A percentile compares a stretch with the other conserved stretches of the same genome.
Evolutionary conservation across 805 yeast genomes (phyloP).

Genomic region (Candida ponderosae): DNA sequence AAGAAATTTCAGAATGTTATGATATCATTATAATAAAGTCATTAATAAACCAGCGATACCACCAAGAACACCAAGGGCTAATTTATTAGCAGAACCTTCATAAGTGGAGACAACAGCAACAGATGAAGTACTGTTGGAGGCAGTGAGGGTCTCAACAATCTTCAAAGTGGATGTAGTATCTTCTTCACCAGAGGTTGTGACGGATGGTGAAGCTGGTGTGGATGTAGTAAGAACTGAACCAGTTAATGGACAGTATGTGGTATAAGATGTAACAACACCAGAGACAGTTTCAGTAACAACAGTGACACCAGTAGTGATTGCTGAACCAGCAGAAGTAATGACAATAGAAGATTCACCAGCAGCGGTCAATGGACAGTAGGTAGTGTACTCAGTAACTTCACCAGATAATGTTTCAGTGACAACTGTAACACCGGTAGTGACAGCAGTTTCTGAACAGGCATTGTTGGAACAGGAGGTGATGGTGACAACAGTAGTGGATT

Average conservation of each 20-base stretch:
- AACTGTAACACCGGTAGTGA: slow-evolving; percentile 12
- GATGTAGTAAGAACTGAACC: slow-evolving; percentile 1
- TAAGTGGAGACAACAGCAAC: no score
- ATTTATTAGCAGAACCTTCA: no score
- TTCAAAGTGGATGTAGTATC: no score
- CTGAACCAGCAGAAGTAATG: neutral
- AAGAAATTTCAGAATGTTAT: no score
- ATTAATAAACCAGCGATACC: no score
- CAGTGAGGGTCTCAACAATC: no score
- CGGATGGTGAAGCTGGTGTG: no score
- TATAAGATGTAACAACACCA: slow-evolving; percentile 21
- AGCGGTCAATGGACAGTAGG: no score
- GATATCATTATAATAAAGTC: no score
- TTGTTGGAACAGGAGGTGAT: slow-evolving; percentile 13
- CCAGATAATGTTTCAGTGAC: neutral
- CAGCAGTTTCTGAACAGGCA: slow-evolving; percentile 7
- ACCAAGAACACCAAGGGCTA: no score
- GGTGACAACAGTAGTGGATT: slow-evolving; percentile 10
- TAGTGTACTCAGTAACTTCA: neutral
- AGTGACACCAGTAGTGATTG: neutral
- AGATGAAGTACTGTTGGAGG: no score
- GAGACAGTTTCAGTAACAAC: slow-evolving; percentile 6
- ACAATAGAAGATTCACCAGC: neutral
- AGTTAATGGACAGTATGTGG: slow-evolving; percentile 30
- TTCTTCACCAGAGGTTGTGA: no score